Conservation (phyloP, 2,329 filamentous ascomycete species). For the Aspergillus tanneri region DNA sequence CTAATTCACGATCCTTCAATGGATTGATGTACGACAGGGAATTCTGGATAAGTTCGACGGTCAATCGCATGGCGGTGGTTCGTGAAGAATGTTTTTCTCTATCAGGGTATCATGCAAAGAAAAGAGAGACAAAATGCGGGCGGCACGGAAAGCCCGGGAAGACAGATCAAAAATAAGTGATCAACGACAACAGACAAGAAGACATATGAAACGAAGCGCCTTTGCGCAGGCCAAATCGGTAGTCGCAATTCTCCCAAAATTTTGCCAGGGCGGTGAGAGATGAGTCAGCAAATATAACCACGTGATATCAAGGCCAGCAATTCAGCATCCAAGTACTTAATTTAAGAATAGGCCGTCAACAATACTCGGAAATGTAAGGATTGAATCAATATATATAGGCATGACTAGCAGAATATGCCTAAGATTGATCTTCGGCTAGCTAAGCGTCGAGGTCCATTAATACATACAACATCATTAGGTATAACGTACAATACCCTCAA, state of each 20-base stretch:
- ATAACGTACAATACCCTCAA: slow-evolving; percentile 12
- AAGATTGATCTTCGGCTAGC: no score
- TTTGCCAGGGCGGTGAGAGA: slow-evolving; percentile 21
- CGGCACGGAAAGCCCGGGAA: not conserved
- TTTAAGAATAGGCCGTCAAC: no score
- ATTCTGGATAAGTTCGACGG: slow-evolving; percentile 86
- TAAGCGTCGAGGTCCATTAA: no score
- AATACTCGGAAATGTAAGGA: no score
- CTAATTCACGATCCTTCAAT: slow-evolving; percentile 96
- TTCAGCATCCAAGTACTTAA: no score
- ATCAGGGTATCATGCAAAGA: slow-evolving; percentile 20
- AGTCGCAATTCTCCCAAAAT: slow-evolving; percentile 10
- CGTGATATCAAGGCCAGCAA: no score
- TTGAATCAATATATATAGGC: no score
- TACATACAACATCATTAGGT: slow-evolving; percentile 20
- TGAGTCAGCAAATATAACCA: slow-evolving; percentile 4
- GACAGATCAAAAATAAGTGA: not conserved
- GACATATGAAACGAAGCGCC: slow-evolving; percentile 8
- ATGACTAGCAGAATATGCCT: no score
- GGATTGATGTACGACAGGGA: slow-evolving; percentile 98
- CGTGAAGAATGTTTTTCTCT: slow-evolving; percentile 5
- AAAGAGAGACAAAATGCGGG: not conserved
- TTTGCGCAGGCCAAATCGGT: slow-evolving; percentile 12
- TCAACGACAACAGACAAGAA: not conserved
- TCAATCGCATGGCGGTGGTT: slow-evolving; percentile 75